Percentiles rank a stretch among this genome's conserved stretches.
These are phyloP conservation scores for Trametes coccinea DNA, from an alignment of 768 basidiomycete species.

Conservation along the genomic window DNA sequence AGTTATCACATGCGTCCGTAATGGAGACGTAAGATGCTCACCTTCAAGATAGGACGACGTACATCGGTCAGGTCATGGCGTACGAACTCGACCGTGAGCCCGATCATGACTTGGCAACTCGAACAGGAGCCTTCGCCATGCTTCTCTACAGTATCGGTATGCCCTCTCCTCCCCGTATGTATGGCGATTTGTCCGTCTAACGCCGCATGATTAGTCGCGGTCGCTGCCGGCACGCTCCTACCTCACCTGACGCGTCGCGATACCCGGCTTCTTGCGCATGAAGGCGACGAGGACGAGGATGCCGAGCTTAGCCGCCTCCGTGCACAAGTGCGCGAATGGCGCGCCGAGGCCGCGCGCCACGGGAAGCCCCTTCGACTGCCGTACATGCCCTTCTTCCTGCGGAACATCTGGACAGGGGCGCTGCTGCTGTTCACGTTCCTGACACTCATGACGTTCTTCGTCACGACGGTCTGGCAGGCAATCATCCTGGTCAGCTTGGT, in stretches of 20 bases:
- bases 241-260: slow-evolving; percentile 84
- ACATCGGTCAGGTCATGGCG: slow-evolving; percentile 93
- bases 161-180: slow-evolving; percentile 24
- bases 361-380: slow-evolving; percentile 79
- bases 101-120: slow-evolving; percentile 78
- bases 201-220: slow-evolving; percentile 62
- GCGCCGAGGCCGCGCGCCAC: slow-evolving; percentile 74
- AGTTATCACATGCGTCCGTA: slow-evolving; percentile 27
- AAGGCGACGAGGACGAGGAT: slow-evolving; percentile 71
- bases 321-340: slow-evolving; percentile 76
- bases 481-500: slow-evolving; percentile 80
- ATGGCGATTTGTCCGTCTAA: slow-evolving; percentile 10
- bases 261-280: slow-evolving; percentile 71
- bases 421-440: slow-evolving; percentile 77
- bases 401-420: slow-evolving; percentile 93
- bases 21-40: slow-evolving; percentile 9
- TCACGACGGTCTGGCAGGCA: slow-evolving; percentile 77
- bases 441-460: slow-evolving; percentile 85
- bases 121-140: slow-evolving; percentile 87
- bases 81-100: slow-evolving; percentile 72
- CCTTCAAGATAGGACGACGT: slow-evolving; percentile 67
- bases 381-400: slow-evolving; percentile 84
- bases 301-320: slow-evolving; percentile 71
- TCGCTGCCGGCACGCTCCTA: slow-evolving; percentile 75
- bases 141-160: slow-evolving; percentile 86